Percentiles rank a stretch among this genome's conserved stretches.
Evolutionary conservation across 176 grass and related monocot species (phyloP).

Genomic region (Hordeum marinum): DNA sequence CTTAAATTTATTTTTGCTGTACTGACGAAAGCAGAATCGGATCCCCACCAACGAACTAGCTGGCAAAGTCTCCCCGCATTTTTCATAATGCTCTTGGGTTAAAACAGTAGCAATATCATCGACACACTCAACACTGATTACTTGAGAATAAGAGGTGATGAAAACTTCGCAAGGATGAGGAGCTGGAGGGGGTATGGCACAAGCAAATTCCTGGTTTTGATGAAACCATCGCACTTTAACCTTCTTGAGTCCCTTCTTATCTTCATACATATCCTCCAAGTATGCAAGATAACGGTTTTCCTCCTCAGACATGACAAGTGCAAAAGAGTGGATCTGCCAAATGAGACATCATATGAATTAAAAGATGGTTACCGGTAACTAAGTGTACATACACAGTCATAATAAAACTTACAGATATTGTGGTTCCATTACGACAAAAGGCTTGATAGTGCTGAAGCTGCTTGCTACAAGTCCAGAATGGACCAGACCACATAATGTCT

Average conservation of each 20-base stretch:
- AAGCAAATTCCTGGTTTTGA: slow-evolving; percentile 90
- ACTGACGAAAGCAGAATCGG: slow-evolving; percentile 91
- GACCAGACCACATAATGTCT: slow-evolving; percentile 93
- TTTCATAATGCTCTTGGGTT: slow-evolving; percentile 82
- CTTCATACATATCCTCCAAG: slow-evolving; percentile 99
- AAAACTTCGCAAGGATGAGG: slow-evolving; percentile 98
- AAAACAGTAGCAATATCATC: slow-evolving; percentile 89
- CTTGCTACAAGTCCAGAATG: slow-evolving; percentile 88
- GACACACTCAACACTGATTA: slow-evolving; percentile 99
- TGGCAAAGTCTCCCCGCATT: slow-evolving; percentile 41
- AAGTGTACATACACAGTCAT: not conserved
- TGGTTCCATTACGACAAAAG: slow-evolving; percentile 78
- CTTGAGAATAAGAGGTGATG: slow-evolving; percentile 95
- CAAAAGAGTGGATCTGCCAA: slow-evolving; percentile 83
- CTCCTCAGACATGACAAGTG: slow-evolving; percentile 88
- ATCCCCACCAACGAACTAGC: slow-evolving; percentile 42
- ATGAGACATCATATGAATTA: slow-evolving; percentile 11
- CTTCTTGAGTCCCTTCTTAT: slow-evolving; percentile 96
- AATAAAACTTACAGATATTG: slow-evolving; percentile 60
- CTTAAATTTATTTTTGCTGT: slow-evolving; percentile 92
- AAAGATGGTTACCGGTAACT: not conserved
- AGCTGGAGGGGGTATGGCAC: slow-evolving; percentile 81
- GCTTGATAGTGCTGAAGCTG: slow-evolving; percentile 83
- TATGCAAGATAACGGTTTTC: slow-evolving; percentile 90
- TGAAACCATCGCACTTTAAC: slow-evolving; percentile 99